Conservation (phyloP, 495 filamentous ascomycete species). For the Wilcoxina mikolae region DNA sequence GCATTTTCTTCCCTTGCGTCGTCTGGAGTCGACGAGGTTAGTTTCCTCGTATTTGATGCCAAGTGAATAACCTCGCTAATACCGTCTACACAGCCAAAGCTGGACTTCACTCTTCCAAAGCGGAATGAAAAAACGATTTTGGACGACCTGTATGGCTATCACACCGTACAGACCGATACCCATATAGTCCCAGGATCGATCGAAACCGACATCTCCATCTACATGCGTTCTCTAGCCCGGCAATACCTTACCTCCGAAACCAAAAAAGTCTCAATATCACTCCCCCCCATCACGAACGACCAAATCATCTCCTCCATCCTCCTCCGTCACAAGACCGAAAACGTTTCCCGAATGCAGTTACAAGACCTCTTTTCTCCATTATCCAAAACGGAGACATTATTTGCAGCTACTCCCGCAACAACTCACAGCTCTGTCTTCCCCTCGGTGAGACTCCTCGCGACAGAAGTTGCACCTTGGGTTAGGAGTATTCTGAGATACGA, state of each 20-base stretch:
- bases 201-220: conserved; percentile 24
- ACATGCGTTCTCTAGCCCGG: conserved; percentile 25
- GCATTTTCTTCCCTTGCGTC: conserved; percentile 34
- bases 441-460: background rate
- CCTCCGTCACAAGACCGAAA: conserved; percentile 60
- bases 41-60: conserved; percentile 7
- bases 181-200: conserved; percentile 12
- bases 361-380: conserved; percentile 35
- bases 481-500: background rate
- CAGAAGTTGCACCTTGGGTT: background rate
- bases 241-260: conserved; percentile 18
- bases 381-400: conserved; percentile 5
- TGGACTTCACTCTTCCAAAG: conserved; percentile 41
- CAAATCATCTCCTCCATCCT: conserved; percentile 24
- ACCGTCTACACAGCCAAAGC: conserved; percentile 5
- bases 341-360: conserved; percentile 62
- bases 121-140: conserved; percentile 34
- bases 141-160: conserved; percentile 5
- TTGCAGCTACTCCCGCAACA: background rate
- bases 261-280: background rate
- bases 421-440: conserved; percentile 2
- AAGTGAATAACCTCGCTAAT: background rate
- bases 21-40: conserved; percentile 30
- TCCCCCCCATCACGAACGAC: conserved; percentile 8
- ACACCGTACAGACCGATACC: conserved; percentile 28